Conservation (phyloP, 306 rosid genomes). For the Prinsepia uniflora region DNA sequence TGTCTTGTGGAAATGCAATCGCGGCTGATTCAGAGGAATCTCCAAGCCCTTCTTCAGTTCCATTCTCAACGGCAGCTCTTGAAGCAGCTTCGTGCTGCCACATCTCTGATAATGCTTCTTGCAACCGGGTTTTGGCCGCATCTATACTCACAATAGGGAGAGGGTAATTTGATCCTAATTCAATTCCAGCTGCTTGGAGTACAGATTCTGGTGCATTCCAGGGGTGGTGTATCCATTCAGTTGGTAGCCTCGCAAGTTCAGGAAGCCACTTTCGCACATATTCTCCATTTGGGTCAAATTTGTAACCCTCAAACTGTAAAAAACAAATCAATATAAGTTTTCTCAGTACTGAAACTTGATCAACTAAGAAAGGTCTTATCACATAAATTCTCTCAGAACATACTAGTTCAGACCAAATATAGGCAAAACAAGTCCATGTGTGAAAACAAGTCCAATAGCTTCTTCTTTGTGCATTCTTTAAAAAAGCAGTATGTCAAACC, state of each 20-base stretch:
- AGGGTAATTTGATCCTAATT: slow-evolving; percentile 84
- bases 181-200: slow-evolving; percentile 91
- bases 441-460: neutral
- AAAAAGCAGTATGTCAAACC: slow-evolving; percentile 3
- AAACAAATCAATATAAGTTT: slow-evolving; percentile 10
- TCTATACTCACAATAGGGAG: slow-evolving; percentile 76
- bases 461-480: neutral
- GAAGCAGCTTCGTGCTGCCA: slow-evolving; percentile 85
- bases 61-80: slow-evolving; percentile 70
- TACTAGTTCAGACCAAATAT: neutral
- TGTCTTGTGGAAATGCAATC: slow-evolving; percentile 66
- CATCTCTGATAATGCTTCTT: slow-evolving; percentile 65
- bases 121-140: slow-evolving; percentile 63
- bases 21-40: slow-evolving; percentile 67
- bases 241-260: slow-evolving; percentile 79
- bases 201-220: slow-evolving; percentile 87
- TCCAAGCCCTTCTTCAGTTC: slow-evolving; percentile 91
- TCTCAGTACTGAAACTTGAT: neutral
- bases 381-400: neutral
- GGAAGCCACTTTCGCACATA: slow-evolving; percentile 95
- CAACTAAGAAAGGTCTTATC: neutral
- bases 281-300: slow-evolving; percentile 80
- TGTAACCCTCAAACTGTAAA: slow-evolving; percentile 77
- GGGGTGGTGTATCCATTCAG: slow-evolving; percentile 94
- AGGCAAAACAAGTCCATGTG: neutral